Conservation (phyloP, 257 asterid genomes). For the Gentiana dahurica region DNA sequence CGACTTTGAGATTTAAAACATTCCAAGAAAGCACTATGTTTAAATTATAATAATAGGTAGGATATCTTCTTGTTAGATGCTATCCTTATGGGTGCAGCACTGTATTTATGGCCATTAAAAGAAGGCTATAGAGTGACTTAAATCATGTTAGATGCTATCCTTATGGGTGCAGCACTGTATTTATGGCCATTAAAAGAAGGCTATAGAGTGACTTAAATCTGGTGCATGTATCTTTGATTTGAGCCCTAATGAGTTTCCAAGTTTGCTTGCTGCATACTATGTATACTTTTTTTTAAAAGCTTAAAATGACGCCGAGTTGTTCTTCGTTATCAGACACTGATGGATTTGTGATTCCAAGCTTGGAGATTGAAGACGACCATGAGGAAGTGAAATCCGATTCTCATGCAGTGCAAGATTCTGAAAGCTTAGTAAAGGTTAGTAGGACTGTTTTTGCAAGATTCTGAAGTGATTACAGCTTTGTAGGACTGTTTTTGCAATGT, state of each 20-base stretch:
- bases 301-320: neutral
- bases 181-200: too few relatives aligned
- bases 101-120: too few relatives aligned
- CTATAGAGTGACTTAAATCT: neutral
- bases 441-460: neutral
- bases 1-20: too few relatives aligned
- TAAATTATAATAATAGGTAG: too few relatives aligned
- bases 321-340: constrained; percentile 45
- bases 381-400: constrained; percentile 20
- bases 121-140: too few relatives aligned
- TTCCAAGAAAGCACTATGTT: too few relatives aligned
- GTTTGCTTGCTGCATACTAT: neutral
- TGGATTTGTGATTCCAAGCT: constrained; percentile 84
- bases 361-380: constrained; percentile 54
- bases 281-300: neutral
- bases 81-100: too few relatives aligned
- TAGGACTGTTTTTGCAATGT: too few relatives aligned
- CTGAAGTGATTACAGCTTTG: too few relatives aligned
- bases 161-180: too few relatives aligned
- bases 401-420: constrained; percentile 39
- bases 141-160: too few relatives aligned
- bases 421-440: constrained; percentile 39
- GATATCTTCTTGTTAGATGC: too few relatives aligned
- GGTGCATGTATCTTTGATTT: neutral
- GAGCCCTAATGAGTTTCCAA: neutral